Conservation (phyloP, 306 rosid species). For the Mucuna pruriens region DNA sequence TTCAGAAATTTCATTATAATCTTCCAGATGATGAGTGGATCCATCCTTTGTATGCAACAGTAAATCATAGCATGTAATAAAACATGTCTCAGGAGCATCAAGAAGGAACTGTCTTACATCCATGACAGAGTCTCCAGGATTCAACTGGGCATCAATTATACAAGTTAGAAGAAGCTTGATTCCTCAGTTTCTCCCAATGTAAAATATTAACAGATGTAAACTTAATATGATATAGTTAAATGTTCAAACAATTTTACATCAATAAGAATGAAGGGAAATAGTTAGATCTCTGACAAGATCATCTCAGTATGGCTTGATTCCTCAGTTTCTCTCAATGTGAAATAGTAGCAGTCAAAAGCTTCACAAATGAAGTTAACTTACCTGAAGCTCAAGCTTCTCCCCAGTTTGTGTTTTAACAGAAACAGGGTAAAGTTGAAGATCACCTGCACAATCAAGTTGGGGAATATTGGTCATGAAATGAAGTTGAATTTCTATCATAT, state of each 20-base stretch:
- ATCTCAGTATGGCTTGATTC: neutral
- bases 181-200: neutral
- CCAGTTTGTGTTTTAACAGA: slow-evolving; percentile 90
- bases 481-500: slow-evolving; percentile 15
- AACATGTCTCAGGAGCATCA: slow-evolving; percentile 98
- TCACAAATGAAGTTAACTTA: slow-evolving; percentile 46
- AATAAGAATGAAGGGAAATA: neutral
- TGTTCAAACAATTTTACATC: neutral
- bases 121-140: slow-evolving; percentile 97
- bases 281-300: slow-evolving; percentile 7
- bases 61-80: slow-evolving; percentile 95
- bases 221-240: neutral
- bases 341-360: slow-evolving; percentile 19
- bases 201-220: neutral
- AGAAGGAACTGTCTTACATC: slow-evolving; percentile 96
- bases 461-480: slow-evolving; percentile 30
- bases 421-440: slow-evolving; percentile 87
- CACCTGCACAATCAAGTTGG: slow-evolving; percentile 68
- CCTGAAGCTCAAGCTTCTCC: slow-evolving; percentile 97
- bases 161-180: slow-evolving; percentile 25
- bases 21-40: slow-evolving; percentile 81
- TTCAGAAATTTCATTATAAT: slow-evolving; percentile 93
- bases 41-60: slow-evolving; percentile 88
- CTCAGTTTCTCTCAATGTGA: neutral
- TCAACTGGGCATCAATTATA: slow-evolving; percentile 66